These are phyloP conservation scores for Paramecium tetraurelia DNA, from an alignment of 73 alveolate genomes.

Conservation along the genomic window DNA sequence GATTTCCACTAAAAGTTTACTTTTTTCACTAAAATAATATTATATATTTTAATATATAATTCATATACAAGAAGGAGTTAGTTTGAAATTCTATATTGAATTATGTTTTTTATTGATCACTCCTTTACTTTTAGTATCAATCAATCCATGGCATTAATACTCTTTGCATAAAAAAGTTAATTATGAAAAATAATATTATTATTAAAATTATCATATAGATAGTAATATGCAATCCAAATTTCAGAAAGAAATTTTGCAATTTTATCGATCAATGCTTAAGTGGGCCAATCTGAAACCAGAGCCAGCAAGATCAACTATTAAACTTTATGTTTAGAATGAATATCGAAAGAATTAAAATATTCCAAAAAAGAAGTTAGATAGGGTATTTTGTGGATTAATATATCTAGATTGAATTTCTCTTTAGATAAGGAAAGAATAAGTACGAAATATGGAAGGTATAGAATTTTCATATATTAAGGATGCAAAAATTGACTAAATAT, in stretches of 20 bases:
- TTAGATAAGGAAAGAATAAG: neutral
- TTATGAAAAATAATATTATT: neutral
- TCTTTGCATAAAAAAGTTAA: neutral
- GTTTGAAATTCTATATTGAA: neutral
- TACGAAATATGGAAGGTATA: neutral
- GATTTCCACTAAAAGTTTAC: neutral
- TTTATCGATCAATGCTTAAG: neutral
- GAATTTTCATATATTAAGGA: neutral
- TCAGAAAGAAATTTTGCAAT: neutral
- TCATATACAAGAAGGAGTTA: neutral
- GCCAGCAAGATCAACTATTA: neutral
- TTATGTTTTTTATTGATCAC: neutral
- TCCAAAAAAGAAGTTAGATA: neutral
- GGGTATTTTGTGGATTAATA: neutral
- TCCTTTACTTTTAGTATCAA: neutral
- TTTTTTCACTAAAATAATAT: neutral
- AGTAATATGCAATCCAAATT: neutral
- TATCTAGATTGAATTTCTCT: neutral
- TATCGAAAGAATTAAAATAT: neutral
- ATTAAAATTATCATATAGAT: neutral
- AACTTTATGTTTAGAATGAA: neutral
- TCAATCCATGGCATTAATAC: neutral
- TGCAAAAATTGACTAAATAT: neutral
- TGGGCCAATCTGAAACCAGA: neutral
- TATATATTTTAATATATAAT: neutral